Base-by-base conservation (phyloP, 257 asterid genomes). In the Rubia yunnanensis region DNA sequence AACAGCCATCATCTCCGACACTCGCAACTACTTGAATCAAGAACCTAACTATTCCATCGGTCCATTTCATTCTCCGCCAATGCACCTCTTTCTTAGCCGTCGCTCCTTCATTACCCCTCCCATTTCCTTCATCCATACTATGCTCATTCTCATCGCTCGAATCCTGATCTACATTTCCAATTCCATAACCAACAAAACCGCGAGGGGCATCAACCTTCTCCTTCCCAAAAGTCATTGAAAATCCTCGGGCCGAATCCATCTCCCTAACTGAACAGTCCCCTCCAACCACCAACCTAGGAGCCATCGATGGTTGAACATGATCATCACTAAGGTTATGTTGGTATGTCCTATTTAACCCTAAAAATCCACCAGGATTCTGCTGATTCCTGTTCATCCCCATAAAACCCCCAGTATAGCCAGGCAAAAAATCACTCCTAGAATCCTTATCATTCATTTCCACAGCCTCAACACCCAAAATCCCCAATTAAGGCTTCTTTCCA, bases 31-130 rank as follows among this genome's bases (percentile, higher is more conserved):
- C 84, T 28, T 82, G 83, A 44, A 84, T 78, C 38, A 84, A 76
- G 66, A 82, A 83, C 66, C 77, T 72, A 59, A 84, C 88, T 65
- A 82, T 68, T 9, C 68, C 17, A 55, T 82, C 86, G 0, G 91
- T 82, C 91, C 91, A 84, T 64, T 84, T 84, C 78, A 84, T 84
- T 67, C 91, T 80, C 30, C 76, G 86, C 91, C 91, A 84, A 5
- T 73, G 77, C 20, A 82, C 78, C 23, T 73, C 77, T 60, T 77
- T 82, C 66, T 82, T 73, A 5, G 66, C 82, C 75, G 46, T 73
- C 49, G 66, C 74, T 31, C 55, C 78, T 66, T 46, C 28, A 8
- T 28, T n/a, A 18, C 60, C 63, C 24, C 66, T 67, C 7, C 68
- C 78, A 67, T 68, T 65, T 3, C 73, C 80, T 55, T 74, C 80